Conservation (phyloP, 306 rosid genomes). For the Sechiopsis laciniata region DNA sequence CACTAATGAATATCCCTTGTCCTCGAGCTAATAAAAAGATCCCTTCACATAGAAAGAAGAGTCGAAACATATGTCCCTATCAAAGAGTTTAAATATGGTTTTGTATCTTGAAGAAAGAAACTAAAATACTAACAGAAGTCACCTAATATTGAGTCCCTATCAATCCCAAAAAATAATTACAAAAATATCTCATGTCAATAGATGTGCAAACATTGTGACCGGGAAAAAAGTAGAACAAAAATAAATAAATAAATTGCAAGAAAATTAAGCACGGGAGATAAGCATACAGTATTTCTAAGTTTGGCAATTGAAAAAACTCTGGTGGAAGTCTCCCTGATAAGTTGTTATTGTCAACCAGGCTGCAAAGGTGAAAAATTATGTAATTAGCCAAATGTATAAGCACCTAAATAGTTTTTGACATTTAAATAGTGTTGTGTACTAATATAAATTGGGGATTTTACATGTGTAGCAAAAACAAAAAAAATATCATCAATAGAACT, state of each 20-base stretch:
- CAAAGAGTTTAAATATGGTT: not conserved
- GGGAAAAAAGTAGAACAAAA: not conserved
- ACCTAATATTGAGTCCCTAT: not conserved
- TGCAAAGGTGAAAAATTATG: constrained; percentile 36
- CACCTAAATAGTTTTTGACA: not conserved
- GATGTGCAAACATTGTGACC: not conserved
- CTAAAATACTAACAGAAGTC: not conserved
- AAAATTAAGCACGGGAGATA: not conserved
- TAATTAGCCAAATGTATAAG: constrained; percentile 8
- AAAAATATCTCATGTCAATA: not conserved
- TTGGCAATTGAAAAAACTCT: constrained; percentile 44
- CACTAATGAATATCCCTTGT: not conserved
- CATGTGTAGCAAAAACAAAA: too few relatives aligned
- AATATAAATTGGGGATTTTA: too few relatives aligned
- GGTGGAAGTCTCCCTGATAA: constrained; percentile 75
- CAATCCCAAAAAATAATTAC: not conserved
- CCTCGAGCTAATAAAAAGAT: not conserved
- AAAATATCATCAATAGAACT: too few relatives aligned
- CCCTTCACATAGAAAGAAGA: not conserved
- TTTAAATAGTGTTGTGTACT: not conserved
- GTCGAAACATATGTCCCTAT: not conserved
- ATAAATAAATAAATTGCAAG: not conserved
- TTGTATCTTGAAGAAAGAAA: not conserved
- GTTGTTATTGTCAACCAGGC: constrained; percentile 92
- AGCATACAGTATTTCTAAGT: constrained; percentile 45